Evolutionary conservation across 306 rosid species (phyloP).

Genomic region (Spatholobus suberectus): DNA sequence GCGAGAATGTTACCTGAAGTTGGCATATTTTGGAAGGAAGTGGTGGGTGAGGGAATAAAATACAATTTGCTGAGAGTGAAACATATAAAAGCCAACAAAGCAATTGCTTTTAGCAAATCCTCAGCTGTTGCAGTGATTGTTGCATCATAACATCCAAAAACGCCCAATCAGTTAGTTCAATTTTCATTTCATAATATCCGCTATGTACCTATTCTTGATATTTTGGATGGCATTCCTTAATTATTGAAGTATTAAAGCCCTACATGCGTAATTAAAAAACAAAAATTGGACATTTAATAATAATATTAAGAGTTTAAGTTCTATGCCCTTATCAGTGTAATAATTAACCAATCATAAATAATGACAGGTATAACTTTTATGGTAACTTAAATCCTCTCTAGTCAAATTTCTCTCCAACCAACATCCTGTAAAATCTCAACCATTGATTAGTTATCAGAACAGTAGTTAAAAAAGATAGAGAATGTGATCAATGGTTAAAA

Average conservation of each 20-base stretch:
- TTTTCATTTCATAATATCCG: conserved; percentile 25
- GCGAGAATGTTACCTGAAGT: conserved; percentile 37
- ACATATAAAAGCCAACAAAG: conserved; percentile 34
- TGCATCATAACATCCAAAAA: conserved; percentile 22
- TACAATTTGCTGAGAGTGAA: conserved; percentile 20
- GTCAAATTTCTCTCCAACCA: no score
- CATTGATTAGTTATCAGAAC: no score
- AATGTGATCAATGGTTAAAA: no score
- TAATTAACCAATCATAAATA: no score
- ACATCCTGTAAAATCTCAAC: no score
- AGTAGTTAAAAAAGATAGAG: no score
- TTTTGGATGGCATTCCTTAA: not conserved
- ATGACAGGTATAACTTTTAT: no score
- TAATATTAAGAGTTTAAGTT: no score
- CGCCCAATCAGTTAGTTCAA: conserved; percentile 15
- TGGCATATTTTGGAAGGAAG: conserved; percentile 48
- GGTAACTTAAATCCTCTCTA: no score
- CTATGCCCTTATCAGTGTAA: no score
- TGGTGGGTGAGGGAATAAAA: conserved; percentile 34
- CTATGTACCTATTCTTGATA: not conserved
- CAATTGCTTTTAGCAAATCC: conserved; percentile 30
- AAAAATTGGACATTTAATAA: not conserved
- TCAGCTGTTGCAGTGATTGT: not conserved
- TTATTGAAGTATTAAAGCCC: conserved; percentile 28
- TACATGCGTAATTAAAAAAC: not conserved